These are phyloP conservation scores for Phaffomyces thermotolerans DNA, from an alignment of 805 yeast genomes.

Conservation along the genomic window DNA sequence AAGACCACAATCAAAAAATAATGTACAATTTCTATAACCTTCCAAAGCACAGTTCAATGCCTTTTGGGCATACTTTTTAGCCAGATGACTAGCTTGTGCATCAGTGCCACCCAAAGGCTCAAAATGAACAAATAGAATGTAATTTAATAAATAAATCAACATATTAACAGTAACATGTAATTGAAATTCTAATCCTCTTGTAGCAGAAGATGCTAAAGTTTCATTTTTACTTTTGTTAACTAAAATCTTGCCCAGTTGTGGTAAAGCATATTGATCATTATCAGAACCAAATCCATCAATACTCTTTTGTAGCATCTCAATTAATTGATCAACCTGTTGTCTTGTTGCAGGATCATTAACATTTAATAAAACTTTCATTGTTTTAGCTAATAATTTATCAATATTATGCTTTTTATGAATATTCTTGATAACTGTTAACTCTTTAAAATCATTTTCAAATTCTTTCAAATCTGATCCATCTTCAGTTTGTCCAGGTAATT, in stretches of 20 bases:
- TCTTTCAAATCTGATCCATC: slow-evolving; percentile 16
- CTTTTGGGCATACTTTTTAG: slow-evolving; percentile 35
- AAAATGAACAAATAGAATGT: slow-evolving; percentile 38
- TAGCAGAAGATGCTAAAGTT: slow-evolving; percentile 23
- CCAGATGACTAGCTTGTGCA: slow-evolving; percentile 26
- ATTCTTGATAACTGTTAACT: slow-evolving; percentile 40
- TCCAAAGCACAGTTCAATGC: slow-evolving; percentile 37
- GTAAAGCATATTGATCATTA: slow-evolving; percentile 28
- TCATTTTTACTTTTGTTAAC: slow-evolving; percentile 19
- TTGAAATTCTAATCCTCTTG: slow-evolving; percentile 33
- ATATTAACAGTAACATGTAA: slow-evolving; percentile 37
- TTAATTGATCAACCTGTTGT: slow-evolving; percentile 31
- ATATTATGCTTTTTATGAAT: slow-evolving; percentile 40
- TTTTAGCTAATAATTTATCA: slow-evolving; percentile 35
- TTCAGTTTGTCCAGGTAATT: slow-evolving; percentile 30
- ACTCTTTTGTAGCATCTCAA: slow-evolving; percentile 26
- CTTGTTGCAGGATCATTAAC: slow-evolving; percentile 35
- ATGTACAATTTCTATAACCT: slow-evolving; percentile 34
- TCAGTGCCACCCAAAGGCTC: slow-evolving; percentile 35
- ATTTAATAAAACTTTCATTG: slow-evolving; percentile 31
- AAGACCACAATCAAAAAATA: slow-evolving; percentile 32
- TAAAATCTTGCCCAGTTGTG: slow-evolving; percentile 26
- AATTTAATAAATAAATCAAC: slow-evolving; percentile 43
- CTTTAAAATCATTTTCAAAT: slow-evolving; percentile 29
- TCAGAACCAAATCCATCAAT: slow-evolving; percentile 25